Base-by-base conservation (phyloP, 306 rosid species). In the Medicago arabica region DNA sequence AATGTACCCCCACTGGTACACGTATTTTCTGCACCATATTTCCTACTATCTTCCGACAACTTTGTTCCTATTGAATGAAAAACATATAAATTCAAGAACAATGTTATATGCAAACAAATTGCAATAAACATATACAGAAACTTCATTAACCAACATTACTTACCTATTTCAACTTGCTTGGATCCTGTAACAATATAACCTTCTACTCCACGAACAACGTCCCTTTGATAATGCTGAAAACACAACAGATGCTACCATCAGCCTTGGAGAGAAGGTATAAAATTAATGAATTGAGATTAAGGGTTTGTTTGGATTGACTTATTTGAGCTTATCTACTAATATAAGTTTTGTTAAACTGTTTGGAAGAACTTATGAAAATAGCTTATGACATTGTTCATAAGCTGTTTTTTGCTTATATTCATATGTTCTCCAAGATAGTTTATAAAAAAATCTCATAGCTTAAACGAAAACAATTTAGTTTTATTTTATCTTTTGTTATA, bases 121-220 rank as follows among this genome's bases (percentile, higher is more conserved):
- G 67, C 61, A 66, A 72, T 12, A 67, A 23, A 65, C 60, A 43
- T 18, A 12, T 38, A 71, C 14, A 15, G 64, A 76, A 62, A 54
- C 59, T 68, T 64, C 74, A 53, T 28, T 41, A 80, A 84, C 67
- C 71, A 82, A 44, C 55, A 64, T 17, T 19, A 49, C 81, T 79
- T 79, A 85, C 98, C 98, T 75, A 94, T 90, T 87, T 94, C 98
- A 75, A 94, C 90, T 86, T 94, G 98, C 80, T 94, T 94, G 68
- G 97, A 94, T 44, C 98, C 98, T 0, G 93, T 92, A 55, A 94
- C 96, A 83, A 94, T 87, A 79, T 88, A 90, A 77, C 97, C 97
- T 86, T 94, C 98, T 25, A 87, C 95, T 60, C 97, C 96, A 64
- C 97, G 97, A 71, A 94, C 98, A 74, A 94, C 84, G 77, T 92